Percentiles rank a stretch among this genome's conserved stretches.
These are phyloP conservation scores for Talaromyces amestolkiae DNA, from an alignment of 2,329 filamentous ascomycete species.

Conservation along the genomic window DNA sequence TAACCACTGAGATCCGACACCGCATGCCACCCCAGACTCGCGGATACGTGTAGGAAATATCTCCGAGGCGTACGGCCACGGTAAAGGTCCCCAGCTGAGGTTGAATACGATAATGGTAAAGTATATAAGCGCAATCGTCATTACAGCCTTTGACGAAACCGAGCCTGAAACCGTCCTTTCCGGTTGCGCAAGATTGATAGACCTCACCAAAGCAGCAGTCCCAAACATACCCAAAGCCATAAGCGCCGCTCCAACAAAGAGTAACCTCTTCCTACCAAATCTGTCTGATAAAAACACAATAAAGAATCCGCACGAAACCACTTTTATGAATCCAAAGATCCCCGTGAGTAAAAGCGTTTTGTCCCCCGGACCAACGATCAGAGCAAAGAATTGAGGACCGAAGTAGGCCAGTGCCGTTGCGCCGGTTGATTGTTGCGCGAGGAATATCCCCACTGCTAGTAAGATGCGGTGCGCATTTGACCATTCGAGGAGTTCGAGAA, in stretches of 20 bases:
- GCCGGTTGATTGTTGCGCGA: slow-evolving; percentile 54
- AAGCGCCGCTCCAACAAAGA: slow-evolving; percentile 47
- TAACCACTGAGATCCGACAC: slow-evolving; percentile 41
- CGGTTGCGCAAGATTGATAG: not conserved
- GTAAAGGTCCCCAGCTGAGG: slow-evolving; percentile 41
- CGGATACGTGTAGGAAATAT: slow-evolving; percentile 41
- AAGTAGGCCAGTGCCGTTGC: slow-evolving; percentile 57
- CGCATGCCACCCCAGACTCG: slow-evolving; percentile 40
- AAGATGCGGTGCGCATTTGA: slow-evolving; percentile 47
- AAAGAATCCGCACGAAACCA: slow-evolving; percentile 50
- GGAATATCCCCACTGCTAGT: slow-evolving; percentile 49
- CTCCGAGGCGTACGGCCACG: slow-evolving; percentile 40
- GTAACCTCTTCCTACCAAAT: slow-evolving; percentile 52
- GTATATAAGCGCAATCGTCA: slow-evolving; percentile 56
- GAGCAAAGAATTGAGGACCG: slow-evolving; percentile 55
- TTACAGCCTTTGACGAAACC: slow-evolving; percentile 30
- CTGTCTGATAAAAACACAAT: slow-evolving; percentile 55
- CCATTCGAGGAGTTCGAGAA: slow-evolving; percentile 46
- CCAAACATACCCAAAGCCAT: slow-evolving; percentile 49
- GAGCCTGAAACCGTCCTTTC: not conserved
- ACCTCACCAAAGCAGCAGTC: slow-evolving; percentile 48
- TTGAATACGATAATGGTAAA: slow-evolving; percentile 51
- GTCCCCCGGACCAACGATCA: slow-evolving; percentile 49
- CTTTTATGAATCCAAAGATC: slow-evolving; percentile 56
- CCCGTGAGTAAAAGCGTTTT: slow-evolving; percentile 50